phyloP scores from a whole-genome alignment of 2,329 filamentous ascomycete species.

The Talaromyces atroroseus region DNA sequence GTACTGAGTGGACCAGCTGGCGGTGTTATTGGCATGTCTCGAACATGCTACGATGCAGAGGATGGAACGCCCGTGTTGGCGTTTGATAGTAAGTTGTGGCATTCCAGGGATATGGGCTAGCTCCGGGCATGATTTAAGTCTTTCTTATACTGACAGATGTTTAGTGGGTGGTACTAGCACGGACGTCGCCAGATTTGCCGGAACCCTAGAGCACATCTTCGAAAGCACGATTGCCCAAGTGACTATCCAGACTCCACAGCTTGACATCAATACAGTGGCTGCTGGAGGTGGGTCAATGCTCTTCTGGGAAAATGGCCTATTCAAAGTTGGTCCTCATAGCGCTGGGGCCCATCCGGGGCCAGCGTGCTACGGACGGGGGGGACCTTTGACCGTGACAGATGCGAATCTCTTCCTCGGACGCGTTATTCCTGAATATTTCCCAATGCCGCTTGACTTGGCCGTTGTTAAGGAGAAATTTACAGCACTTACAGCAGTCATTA shows the following conservation, averaged over 20 bases:
- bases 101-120: background rate
- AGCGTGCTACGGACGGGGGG: slow-evolving; percentile 83
- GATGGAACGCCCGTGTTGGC: slow-evolving; percentile 80
- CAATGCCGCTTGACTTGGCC: slow-evolving; percentile 37
- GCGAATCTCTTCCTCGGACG: slow-evolving; percentile 81
- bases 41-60: slow-evolving; percentile 75
- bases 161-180: slow-evolving; percentile 79
- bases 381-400: slow-evolving; percentile 85
- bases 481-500: slow-evolving; percentile 40
- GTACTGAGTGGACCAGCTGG: slow-evolving; percentile 84
- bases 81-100: slow-evolving; percentile 58
- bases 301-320: slow-evolving; percentile 79
- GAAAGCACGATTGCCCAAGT: slow-evolving; percentile 87
- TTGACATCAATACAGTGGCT: slow-evolving; percentile 90
- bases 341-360: slow-evolving; percentile 85
- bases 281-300: slow-evolving; percentile 65
- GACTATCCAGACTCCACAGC: slow-evolving; percentile 80
- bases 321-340: slow-evolving; percentile 84
- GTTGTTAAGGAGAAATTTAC: slow-evolving; percentile 36
- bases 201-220: slow-evolving; percentile 84
- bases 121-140: background rate
- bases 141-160: background rate
- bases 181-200: slow-evolving; percentile 77
- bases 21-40: slow-evolving; percentile 82
- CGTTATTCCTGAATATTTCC: slow-evolving; percentile 68